Evolutionary conservation across 1,139 yeast species (phyloP).

Genomic region (Komagataea norvegica): DNA sequence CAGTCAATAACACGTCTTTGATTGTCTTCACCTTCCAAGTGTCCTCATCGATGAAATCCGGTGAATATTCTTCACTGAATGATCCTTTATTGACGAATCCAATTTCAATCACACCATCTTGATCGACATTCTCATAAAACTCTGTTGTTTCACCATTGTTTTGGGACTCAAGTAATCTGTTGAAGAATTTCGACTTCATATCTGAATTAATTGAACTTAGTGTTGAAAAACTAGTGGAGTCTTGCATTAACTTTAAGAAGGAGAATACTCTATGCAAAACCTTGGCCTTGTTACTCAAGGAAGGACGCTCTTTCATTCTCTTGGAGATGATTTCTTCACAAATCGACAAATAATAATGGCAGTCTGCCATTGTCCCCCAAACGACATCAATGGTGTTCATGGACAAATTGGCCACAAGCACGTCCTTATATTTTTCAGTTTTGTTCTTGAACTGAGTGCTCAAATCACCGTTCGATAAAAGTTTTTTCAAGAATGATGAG

Average conservation of each 20-base stretch:
- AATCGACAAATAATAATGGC: slow-evolving; percentile 67
- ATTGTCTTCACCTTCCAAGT: slow-evolving; percentile 37
- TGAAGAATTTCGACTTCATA: slow-evolving; percentile 14
- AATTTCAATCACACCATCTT: slow-evolving; percentile 40
- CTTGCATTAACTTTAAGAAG: slow-evolving; percentile 65
- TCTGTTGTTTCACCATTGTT: slow-evolving; percentile 23
- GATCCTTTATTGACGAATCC: slow-evolving; percentile 19
- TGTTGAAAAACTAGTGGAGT: slow-evolving; percentile 23
- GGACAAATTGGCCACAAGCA: slow-evolving; percentile 74
- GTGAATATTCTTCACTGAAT: slow-evolving; percentile 19
- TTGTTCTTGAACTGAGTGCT: slow-evolving; percentile 21
- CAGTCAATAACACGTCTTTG: slow-evolving; percentile 65
- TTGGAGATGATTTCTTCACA: slow-evolving; percentile 72
- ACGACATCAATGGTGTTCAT: slow-evolving; percentile 88
- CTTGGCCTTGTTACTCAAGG: slow-evolving; percentile 69
- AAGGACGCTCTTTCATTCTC: slow-evolving; percentile 62
- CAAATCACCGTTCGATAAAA: slow-evolving; percentile 38
- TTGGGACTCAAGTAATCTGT: slow-evolving; percentile 13
- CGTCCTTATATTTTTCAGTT: slow-evolving; percentile 76
- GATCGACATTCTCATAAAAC: slow-evolving; percentile 37
- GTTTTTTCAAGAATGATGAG: slow-evolving; percentile 56
- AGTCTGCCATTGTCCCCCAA: slow-evolving; percentile 90
- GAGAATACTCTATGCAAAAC: slow-evolving; percentile 75
- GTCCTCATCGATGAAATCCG: slow-evolving; percentile 37
- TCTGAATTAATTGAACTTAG: slow-evolving; percentile 16